Conservation (phyloP, 805 yeast genomes). For the Zygosaccharomyces bisporus region DNA sequence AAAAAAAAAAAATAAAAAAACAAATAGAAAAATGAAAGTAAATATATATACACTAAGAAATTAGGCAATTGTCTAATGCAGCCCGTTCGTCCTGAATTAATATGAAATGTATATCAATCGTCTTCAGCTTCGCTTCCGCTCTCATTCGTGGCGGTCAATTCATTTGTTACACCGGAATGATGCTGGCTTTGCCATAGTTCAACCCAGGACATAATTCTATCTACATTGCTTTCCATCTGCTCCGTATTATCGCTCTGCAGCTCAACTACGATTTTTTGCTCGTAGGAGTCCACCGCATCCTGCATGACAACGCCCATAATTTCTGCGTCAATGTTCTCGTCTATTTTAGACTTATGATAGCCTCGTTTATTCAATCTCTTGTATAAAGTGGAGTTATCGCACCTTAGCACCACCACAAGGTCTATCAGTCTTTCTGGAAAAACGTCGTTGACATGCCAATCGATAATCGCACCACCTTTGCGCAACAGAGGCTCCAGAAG, state of each 20-base stretch:
- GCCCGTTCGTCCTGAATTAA: too few relatives aligned
- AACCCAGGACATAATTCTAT: constrained; percentile 70
- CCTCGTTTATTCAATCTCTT: constrained; percentile 75
- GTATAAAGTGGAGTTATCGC: constrained; percentile 66
- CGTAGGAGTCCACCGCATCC: constrained; percentile 84
- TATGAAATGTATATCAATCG: constrained; percentile 1
- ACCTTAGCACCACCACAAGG: constrained; percentile 81
- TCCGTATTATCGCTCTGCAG: constrained; percentile 68
- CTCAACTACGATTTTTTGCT: constrained; percentile 76
- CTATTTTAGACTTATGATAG: constrained; percentile 75
- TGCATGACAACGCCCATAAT: constrained; percentile 88
- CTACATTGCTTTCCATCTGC: constrained; percentile 78
- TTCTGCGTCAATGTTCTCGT: constrained; percentile 92
- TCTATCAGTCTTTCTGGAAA: constrained; percentile 93
- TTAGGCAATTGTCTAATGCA: too few relatives aligned
- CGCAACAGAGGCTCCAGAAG: constrained; percentile 71
- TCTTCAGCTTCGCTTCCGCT: constrained; percentile 17
- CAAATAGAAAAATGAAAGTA: not conserved
- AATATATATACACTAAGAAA: too few relatives aligned
- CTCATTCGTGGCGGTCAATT: constrained; percentile 27
- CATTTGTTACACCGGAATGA: constrained; percentile 58
- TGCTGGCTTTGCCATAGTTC: constrained; percentile 68
- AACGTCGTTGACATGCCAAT: constrained; percentile 97
- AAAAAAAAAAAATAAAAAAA: not conserved
- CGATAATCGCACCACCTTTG: constrained; percentile 84